Base-by-base conservation (phyloP, 371 early-diverging fungal species). In the Actinomortierella ambigua region DNA sequence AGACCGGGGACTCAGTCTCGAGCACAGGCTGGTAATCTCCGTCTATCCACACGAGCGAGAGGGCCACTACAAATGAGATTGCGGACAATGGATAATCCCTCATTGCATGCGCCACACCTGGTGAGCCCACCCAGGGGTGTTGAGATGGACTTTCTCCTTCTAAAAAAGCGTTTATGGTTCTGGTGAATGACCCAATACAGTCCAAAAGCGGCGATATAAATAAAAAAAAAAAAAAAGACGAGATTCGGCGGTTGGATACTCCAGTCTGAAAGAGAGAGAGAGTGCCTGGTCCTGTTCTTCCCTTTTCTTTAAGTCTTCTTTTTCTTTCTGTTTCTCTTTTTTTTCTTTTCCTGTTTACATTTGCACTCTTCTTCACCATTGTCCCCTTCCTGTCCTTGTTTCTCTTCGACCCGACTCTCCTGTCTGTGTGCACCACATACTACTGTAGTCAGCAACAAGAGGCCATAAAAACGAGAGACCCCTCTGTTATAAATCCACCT, bases 301-400 rank as follows among this genome's bases (percentile, higher is more conserved):
- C n/a, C 29, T 44, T 34, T 53, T 53, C 34, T 46, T n/a, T 52
- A 29, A 18, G 22, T 40, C 22, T 40, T 39, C 53, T 47, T 23
- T 48, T 59, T 23, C 40, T 44, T 55, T 49, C 44, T 15, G 41
- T 48, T 17, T 44, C 48, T 44, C 29, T 28, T 11, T 26, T n/a
- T 15, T n/a, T 11, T 26, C n/a, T 24, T 50, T 28, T 17, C 51
- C 24, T 26, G 20, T 15, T 17, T 34, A 2, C 48, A 15, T 40
- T 6, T 22, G 18, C 22, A 7, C 42, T 53, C 13, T 53, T 53
- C 46, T 22, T 43, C 29, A n/a, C 46, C 53, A n/a, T 44, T 24
- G 48, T n/a, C 23, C 52, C 53, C 43, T 26, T 52, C 57, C 40
- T 22, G 34, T 34, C 34, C 11, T 34, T 34, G 4, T 11, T 11